A percentile compares a stretch with the other conserved stretches of the same genome.
Evolutionary conservation across 495 filamentous ascomycete genomes (phyloP).

Genomic region (Penicillium dipodomyicola): DNA sequence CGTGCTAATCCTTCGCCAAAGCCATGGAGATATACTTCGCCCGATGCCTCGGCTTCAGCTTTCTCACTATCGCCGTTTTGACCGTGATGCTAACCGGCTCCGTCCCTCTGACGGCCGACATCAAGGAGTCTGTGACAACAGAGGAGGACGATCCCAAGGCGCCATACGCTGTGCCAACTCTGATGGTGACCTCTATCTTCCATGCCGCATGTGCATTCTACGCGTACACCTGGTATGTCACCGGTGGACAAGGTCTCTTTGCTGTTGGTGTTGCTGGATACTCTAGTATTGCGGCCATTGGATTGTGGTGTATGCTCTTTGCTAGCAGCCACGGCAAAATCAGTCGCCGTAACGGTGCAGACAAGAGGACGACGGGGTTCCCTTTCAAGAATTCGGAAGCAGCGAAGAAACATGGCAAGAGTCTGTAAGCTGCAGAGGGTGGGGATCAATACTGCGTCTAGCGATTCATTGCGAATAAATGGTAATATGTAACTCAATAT

Average conservation of each 20-base stretch:
- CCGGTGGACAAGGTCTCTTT: conserved; percentile 52
- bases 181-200: conserved; percentile 64
- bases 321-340: conserved; percentile 61
- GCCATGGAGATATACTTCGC: conserved; percentile 73
- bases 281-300: conserved; percentile 56
- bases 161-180: conserved; percentile 66
- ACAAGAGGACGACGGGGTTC: conserved; percentile 75
- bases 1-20: conserved; percentile 27
- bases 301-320: conserved; percentile 74
- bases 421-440: conserved; percentile 12
- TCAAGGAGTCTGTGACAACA: conserved; percentile 40
- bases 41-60: conserved; percentile 63
- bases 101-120: conserved; percentile 62
- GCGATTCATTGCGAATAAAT: neutral
- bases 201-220: conserved; percentile 65
- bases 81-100: conserved; percentile 69
- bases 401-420: conserved; percentile 54
- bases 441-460: neutral
- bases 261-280: conserved; percentile 52
- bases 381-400: conserved; percentile 61
- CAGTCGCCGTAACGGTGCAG: conserved; percentile 68
- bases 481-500: neutral
- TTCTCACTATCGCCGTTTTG: conserved; percentile 64
- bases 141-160: conserved; percentile 55
- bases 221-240: conserved; percentile 61